Base-by-base conservation (phyloP, 2,329 filamentous ascomycete species). In the Diaporthe longicolla region DNA sequence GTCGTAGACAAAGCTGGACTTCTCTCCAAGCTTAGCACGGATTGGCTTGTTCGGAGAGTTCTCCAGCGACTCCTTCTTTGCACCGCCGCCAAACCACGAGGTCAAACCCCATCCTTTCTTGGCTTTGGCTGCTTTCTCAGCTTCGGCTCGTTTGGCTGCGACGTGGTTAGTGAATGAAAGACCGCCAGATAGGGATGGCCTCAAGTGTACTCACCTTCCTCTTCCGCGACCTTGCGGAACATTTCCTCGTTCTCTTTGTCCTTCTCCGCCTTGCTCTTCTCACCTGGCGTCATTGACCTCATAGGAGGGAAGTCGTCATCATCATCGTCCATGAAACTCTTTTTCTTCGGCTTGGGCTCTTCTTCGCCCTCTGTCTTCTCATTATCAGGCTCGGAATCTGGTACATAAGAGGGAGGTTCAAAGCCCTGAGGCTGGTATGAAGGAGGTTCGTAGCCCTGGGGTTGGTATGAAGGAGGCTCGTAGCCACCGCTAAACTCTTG, bases 1-100 rank as follows among this genome's bases (percentile, higher is more conserved):
- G 80, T 99, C 97, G 80, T 97, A 99, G 78, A 96, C 93, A 83
- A 99, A 98, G 59, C 92, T 95, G 82, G 91, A 98, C 80, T 97
- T 91, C 83, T 99, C 97, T 75, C 96, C 97, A 11, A 99, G 89
- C 80, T 99, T 99, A 76, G 97, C 97, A 78, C 91, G 92, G 82
- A 98, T 94, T n/a, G 95, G 86, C 80, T 93, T 93, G 80, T 87
- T 88, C 6, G 86, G 82, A n/a, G 83, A 82, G 10, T 84, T 78
- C 35, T 83, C 84, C n/a, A 84, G 77, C n/a, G 87, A 82, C 78
- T 93, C 90, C 81, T 93, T 92, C 78, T 91, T 90, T 76, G 84
- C 82, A 73, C 89, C 88, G 77, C 89, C 93, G 77, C 91, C 90
- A 76, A 97, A 97, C 95, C 95, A 98, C 68, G 94, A 92, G 43